Conservation (phyloP, 2,329 filamentous ascomycete genomes). For the Moelleriella libera region DNA sequence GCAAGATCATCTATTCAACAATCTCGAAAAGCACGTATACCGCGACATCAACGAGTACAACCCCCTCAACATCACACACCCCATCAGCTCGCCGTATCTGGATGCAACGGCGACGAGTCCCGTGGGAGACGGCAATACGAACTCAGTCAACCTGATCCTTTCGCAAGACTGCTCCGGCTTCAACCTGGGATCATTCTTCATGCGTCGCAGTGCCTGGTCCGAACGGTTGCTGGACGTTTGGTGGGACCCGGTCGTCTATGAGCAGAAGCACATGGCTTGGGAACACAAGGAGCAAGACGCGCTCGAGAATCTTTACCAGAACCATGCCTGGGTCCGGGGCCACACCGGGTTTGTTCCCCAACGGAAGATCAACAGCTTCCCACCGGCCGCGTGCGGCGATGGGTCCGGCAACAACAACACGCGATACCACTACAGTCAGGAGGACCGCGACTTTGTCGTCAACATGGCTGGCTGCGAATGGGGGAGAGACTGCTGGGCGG, state of each 20-base stretch:
- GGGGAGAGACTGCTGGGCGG: conserved; percentile 93
- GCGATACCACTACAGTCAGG: conserved; percentile 71
- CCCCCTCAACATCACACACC: conserved; percentile 84
- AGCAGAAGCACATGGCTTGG: conserved; percentile 98
- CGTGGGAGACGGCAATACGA: conserved; percentile 60
- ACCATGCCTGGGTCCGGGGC: conserved; percentile 84
- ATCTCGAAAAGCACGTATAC: conserved; percentile 62
- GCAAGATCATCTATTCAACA: conserved; percentile 78
- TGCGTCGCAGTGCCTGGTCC: conserved; percentile 74
- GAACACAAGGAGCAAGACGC: conserved; percentile 98
- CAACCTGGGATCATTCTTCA: conserved; percentile 91
- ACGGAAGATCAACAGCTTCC: conserved; percentile 89
- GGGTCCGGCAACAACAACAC: conserved; percentile 50
- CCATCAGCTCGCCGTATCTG: conserved; percentile 58
- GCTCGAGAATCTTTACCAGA: conserved; percentile 78
- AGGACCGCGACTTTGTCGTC: conserved; percentile 82
- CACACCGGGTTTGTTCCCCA: conserved; percentile 83
- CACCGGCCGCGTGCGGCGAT: conserved; percentile 74
- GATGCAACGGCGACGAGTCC: conserved; percentile 60
- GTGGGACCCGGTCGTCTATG: conserved; percentile 97
- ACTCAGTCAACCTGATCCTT: conserved; percentile 76
- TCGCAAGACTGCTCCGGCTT: conserved; percentile 93
- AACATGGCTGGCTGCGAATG: conserved; percentile 98
- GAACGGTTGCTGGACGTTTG: conserved; percentile 87
- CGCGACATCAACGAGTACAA: conserved; percentile 96